Evolutionary conservation across 768 basidiomycete genomes (phyloP).

Genomic region (Phanerochaete sordida): DNA sequence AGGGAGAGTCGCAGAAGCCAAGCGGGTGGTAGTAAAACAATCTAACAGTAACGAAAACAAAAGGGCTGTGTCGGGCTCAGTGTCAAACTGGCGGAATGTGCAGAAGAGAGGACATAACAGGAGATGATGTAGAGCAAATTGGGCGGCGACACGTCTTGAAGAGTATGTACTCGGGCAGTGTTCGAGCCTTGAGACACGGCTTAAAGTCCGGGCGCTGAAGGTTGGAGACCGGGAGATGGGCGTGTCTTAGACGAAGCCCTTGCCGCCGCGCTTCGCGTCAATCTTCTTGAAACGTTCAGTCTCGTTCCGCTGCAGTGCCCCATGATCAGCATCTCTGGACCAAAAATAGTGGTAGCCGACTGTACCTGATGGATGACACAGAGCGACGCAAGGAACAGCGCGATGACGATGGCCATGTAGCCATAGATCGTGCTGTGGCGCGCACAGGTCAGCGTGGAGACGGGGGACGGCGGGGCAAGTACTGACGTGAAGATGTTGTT

Average conservation of each 20-base stretch:
- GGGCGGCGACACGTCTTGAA: background rate
- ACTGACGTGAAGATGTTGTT: slow-evolving; percentile 84
- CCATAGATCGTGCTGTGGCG: slow-evolving; percentile 51
- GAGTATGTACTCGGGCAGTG: background rate
- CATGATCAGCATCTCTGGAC: background rate
- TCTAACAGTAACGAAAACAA: slow-evolving; percentile 11
- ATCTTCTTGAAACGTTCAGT: slow-evolving; percentile 85
- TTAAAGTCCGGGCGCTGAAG: too few relatives aligned
- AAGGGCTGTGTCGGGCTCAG: background rate
- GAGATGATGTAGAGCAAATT: background rate
- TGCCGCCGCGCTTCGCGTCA: slow-evolving; percentile 83
- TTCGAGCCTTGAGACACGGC: too few relatives aligned
- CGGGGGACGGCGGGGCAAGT: background rate
- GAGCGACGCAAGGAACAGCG: slow-evolving; percentile 73
- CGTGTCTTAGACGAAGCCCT: slow-evolving; percentile 67
- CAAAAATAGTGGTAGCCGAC: slow-evolving; percentile 14
- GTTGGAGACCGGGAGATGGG: background rate
- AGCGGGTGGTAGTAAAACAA: slow-evolving; percentile 10
- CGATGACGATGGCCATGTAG: slow-evolving; percentile 75
- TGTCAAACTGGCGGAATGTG: slow-evolving; percentile 1
- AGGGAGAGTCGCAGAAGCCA: background rate
- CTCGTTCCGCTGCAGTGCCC: slow-evolving; percentile 59
- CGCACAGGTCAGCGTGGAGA: slow-evolving; percentile 8
- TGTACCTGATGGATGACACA: slow-evolving; percentile 87
- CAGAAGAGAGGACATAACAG: background rate